A percentile compares a stretch with the other conserved stretches of the same genome.
These are phyloP conservation scores for Kwoniella heveanensis DNA, from an alignment of 768 basidiomycete species.

Conservation along the genomic window DNA sequence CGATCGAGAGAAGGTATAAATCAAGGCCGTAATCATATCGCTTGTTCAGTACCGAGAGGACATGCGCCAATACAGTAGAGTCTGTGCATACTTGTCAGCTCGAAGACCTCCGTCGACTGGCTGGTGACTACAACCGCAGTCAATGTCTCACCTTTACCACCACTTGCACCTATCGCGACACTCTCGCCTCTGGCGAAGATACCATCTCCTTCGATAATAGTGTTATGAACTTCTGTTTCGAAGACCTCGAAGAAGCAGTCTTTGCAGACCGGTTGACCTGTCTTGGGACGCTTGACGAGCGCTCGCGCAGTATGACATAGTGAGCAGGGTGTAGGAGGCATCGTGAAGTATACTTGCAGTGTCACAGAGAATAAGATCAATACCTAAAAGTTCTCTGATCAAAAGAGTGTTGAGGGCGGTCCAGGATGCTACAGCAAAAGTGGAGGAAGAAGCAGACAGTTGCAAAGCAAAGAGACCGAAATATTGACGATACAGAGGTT, in stretches of 20 bases:
- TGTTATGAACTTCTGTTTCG: slow-evolving; percentile 97
- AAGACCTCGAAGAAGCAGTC: slow-evolving; percentile 89
- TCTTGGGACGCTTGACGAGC: slow-evolving; percentile 92
- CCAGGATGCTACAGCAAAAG: neutral
- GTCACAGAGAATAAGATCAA: no score
- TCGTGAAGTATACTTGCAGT: slow-evolving; percentile 55
- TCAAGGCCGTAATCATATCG: slow-evolving; percentile 90
- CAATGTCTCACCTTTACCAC: slow-evolving; percentile 93
- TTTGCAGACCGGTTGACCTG: slow-evolving; percentile 94
- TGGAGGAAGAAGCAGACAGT: neutral
- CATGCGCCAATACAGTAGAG: slow-evolving; percentile 94
- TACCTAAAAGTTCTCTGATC: no score
- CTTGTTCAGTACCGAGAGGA: slow-evolving; percentile 93
- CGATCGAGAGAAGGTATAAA: slow-evolving; percentile 89
- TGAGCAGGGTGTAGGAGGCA: slow-evolving; percentile 79
- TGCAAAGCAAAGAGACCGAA: neutral
- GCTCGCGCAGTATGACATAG: slow-evolving; percentile 76
- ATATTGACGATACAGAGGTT: neutral
- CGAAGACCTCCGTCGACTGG: no score
- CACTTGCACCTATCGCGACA: slow-evolving; percentile 96
- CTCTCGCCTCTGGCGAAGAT: slow-evolving; percentile 86
- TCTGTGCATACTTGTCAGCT: slow-evolving; percentile 61
- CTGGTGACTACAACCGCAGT: no score
- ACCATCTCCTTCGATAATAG: slow-evolving; percentile 72
- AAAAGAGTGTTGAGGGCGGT: neutral